Evolutionary conservation across 768 basidiomycete species (phyloP).

Genomic region (Macrolepiota albuminosa): DNA sequence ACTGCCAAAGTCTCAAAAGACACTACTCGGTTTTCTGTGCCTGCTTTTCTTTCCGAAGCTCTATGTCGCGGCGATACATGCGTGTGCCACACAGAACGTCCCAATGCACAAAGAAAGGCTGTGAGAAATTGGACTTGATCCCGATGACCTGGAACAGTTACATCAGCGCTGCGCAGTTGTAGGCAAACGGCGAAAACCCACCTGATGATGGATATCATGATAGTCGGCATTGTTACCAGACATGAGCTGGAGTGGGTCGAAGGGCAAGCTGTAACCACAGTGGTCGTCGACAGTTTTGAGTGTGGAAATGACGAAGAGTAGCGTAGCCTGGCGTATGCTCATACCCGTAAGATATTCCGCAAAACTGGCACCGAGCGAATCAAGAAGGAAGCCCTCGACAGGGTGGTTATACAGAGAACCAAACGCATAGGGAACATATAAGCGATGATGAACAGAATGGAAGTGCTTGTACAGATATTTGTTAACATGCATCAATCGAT

Average conservation of each 20-base stretch:
- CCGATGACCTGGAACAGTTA: conserved; percentile 51
- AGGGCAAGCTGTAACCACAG: conserved; percentile 86
- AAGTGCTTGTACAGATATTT: conserved; percentile 87
- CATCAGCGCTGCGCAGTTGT: background rate
- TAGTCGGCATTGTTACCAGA: conserved; percentile 92
- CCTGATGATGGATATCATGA: conserved; percentile 98
- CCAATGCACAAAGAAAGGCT: conserved; percentile 97
- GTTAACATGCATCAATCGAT: conserved; percentile 88
- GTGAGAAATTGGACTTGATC: conserved; percentile 93
- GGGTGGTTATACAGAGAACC: conserved; percentile 98
- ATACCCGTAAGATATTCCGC: conserved; percentile 69
- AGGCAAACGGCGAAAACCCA: conserved; percentile 23
- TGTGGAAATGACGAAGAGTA: conserved; percentile 81
- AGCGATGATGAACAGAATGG: conserved; percentile 92
- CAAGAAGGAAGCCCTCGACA: conserved; percentile 88
- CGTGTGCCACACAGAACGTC: conserved; percentile 81
- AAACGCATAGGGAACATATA: conserved; percentile 96
- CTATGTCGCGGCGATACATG: conserved; percentile 69
- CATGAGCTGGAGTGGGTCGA: conserved; percentile 86
- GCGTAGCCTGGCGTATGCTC: conserved; percentile 74
- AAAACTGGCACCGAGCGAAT: conserved; percentile 73
- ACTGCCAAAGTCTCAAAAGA: background rate
- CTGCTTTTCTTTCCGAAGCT: conserved; percentile 38
- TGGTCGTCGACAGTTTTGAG: conserved; percentile 96
- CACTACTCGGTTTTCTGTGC: conserved; percentile 25